Conservation (phyloP, 345 rosid genomes). For the Arabidopsis suecica region DNA sequence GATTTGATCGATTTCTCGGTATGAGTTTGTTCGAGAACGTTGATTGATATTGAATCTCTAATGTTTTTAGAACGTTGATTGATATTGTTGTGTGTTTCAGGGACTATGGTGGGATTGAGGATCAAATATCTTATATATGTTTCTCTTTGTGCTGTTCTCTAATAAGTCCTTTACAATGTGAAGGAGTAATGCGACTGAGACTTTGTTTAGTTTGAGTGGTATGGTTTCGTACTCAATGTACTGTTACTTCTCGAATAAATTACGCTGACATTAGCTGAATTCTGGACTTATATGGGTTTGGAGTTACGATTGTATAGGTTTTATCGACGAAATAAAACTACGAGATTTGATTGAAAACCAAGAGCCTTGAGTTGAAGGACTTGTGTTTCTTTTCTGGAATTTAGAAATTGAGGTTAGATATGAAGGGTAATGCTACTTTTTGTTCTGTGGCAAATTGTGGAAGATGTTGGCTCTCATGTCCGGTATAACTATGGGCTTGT, state of each 20-base stretch:
- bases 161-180: constrained; percentile 23
- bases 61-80: background rate
- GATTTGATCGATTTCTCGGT: background rate
- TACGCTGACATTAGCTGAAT: background rate
- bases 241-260: background rate
- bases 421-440: background rate
- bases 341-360: no score
- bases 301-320: background rate
- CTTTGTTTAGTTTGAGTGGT: background rate
- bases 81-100: constrained; percentile 18
- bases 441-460: background rate
- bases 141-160: background rate
- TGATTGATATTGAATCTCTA: no score
- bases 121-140: background rate
- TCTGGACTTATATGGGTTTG: background rate
- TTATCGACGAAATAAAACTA: background rate
- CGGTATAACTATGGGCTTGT: background rate
- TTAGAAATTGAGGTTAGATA: background rate
- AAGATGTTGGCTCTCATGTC: background rate
- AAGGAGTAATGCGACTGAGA: background rate
- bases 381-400: background rate
- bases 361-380: background rate
- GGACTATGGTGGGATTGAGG: constrained; percentile 3
- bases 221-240: constrained; percentile 8
- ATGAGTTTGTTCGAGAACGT: background rate